Evolutionary conservation across 2,329 filamentous ascomycete genomes (phyloP).

Genomic region (Aspergillus carbonarius): DNA sequence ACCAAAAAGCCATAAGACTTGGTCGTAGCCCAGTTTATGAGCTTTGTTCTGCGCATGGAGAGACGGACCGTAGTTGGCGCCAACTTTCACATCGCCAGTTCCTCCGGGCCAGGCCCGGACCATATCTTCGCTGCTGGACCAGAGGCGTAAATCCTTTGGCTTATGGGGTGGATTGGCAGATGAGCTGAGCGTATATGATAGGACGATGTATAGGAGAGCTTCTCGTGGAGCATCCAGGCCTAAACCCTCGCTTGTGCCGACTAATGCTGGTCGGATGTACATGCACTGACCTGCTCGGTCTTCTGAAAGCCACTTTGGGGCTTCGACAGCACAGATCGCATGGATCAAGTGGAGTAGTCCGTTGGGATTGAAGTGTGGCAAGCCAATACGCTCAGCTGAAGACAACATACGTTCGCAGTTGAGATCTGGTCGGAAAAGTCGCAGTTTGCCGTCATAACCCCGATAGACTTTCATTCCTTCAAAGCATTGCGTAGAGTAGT

Average conservation of each 20-base stretch:
- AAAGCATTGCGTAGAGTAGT: slow-evolving; percentile 85
- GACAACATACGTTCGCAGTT: slow-evolving; percentile 63
- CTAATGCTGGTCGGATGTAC: slow-evolving; percentile 81
- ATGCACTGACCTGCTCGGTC: slow-evolving; percentile 52
- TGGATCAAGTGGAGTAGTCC: slow-evolving; percentile 28
- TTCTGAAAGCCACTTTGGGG: slow-evolving; percentile 1
- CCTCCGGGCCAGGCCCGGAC: slow-evolving; percentile 87
- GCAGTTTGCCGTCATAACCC: slow-evolving; percentile 64
- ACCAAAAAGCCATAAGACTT: slow-evolving; percentile 86
- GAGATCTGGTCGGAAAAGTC: slow-evolving; percentile 68
- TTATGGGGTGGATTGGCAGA: neutral
- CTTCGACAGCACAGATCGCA: neutral
- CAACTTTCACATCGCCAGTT: slow-evolving; percentile 84
- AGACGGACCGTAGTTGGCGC: slow-evolving; percentile 83
- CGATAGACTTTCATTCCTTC: slow-evolving; percentile 73
- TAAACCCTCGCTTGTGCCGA: slow-evolving; percentile 73
- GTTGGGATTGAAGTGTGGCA: slow-evolving; percentile 67
- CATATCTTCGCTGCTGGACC: slow-evolving; percentile 71
- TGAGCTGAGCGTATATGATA: slow-evolving; percentile 52
- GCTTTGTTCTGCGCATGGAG: slow-evolving; percentile 75
- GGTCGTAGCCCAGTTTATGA: slow-evolving; percentile 69
- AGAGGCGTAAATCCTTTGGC: slow-evolving; percentile 46
- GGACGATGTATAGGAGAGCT: slow-evolving; percentile 52
- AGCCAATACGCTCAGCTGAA: slow-evolving; percentile 61
- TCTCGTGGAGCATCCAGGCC: slow-evolving; percentile 54